Percentiles rank a stretch among this genome's conserved stretches.
Evolutionary conservation across 441 rosid species (phyloP).

Genomic region (Bocquillonia castaneifolia): DNA sequence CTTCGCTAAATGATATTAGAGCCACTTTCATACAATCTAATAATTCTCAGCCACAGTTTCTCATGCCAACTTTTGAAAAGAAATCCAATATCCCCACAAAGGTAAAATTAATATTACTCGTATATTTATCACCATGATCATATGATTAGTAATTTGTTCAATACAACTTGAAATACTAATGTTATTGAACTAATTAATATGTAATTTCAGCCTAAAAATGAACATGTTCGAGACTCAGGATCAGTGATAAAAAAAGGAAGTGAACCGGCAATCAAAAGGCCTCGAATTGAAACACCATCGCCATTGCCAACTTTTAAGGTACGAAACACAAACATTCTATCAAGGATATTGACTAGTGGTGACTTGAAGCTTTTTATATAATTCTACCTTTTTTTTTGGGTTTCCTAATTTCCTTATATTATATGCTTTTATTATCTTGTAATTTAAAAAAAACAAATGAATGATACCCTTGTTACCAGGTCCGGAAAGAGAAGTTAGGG

Average conservation of each 20-base stretch:
- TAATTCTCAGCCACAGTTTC: constrained; percentile 31
- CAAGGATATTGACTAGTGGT: constrained; percentile 1
- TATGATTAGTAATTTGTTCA: too few species aligned
- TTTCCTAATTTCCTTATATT: background rate
- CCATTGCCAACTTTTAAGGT: constrained; percentile 95
- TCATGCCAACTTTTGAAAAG: constrained; percentile 27
- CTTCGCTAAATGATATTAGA: constrained; percentile 28
- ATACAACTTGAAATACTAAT: too few species aligned
- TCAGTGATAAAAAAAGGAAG: constrained; percentile 43
- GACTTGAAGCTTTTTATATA: constrained; percentile 8
- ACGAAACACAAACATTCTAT: constrained; percentile 4
- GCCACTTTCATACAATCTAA: constrained; percentile 29
- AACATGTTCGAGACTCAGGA: constrained; percentile 37
- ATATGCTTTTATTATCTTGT: background rate
- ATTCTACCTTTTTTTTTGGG: too few species aligned
- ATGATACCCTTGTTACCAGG: constrained; percentile 41
- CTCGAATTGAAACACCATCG: constrained; percentile 69
- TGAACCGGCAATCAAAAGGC: constrained; percentile 58
- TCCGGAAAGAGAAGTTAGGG: constrained; percentile 97
- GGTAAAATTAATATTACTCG: constrained; percentile 34
- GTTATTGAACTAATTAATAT: too few species aligned
- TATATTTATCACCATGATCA: too few species aligned
- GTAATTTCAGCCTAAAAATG: constrained; percentile 33
- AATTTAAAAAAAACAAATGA: constrained; percentile 7
- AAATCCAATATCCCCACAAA: constrained; percentile 30